phyloP scores from a whole-genome alignment of 2,329 filamentous ascomycete species.

The Coleophoma crateriformis region DNA sequence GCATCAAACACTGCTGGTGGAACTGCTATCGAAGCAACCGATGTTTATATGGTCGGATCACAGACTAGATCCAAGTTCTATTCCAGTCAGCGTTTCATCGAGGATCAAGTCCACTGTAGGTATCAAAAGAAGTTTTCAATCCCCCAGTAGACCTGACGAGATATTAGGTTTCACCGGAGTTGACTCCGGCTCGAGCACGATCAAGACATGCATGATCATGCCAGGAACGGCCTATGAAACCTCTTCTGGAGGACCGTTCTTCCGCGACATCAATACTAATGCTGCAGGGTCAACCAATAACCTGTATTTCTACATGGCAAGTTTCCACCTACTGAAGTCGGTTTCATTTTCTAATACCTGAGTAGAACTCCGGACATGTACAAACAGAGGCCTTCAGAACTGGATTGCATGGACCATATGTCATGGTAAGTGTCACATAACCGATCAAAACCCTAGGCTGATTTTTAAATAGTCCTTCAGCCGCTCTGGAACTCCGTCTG shows the following conservation, averaged over 20 bases:
- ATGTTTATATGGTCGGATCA: slow-evolving; percentile 53
- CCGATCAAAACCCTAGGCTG: neutral
- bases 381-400: slow-evolving; percentile 56
- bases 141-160: neutral
- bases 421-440: slow-evolving; percentile 30
- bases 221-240: slow-evolving; percentile 48
- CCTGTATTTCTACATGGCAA: slow-evolving; percentile 49
- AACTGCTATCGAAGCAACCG: slow-evolving; percentile 50
- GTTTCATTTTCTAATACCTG: neutral
- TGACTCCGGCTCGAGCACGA: slow-evolving; percentile 23
- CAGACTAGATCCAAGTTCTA: slow-evolving; percentile 68
- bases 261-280: slow-evolving; percentile 49
- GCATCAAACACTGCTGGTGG: slow-evolving; percentile 50
- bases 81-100: slow-evolving; percentile 64
- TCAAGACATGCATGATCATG: slow-evolving; percentile 57
- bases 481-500: slow-evolving; percentile 47
- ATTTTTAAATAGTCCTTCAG: slow-evolving; percentile 37
- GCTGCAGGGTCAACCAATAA: slow-evolving; percentile 51
- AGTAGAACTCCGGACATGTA: slow-evolving; percentile 52
- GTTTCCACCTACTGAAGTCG: neutral
- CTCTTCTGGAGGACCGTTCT: slow-evolving; percentile 62
- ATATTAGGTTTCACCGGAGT: neutral
- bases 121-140: slow-evolving; percentile 17
- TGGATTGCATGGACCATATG: slow-evolving; percentile 62
- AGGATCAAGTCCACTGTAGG: slow-evolving; percentile 59